phyloP scores from a whole-genome alignment of 352 stramenopile genomes.

The Pythium graminicola region DNA sequence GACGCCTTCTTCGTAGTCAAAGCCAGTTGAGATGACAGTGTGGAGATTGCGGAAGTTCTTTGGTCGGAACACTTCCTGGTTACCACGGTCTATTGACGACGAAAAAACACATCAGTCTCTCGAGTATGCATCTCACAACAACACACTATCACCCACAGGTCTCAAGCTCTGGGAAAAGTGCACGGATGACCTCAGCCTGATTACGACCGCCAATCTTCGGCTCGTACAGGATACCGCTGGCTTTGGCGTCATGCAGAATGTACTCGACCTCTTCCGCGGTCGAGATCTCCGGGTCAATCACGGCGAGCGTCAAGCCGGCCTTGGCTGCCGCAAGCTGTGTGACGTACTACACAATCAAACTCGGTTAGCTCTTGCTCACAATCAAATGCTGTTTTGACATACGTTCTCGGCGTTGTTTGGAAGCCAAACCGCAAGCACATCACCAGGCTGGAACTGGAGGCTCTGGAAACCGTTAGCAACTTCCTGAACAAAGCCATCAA shows the following conservation, averaged over 20 bases:
- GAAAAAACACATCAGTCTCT: background rate
- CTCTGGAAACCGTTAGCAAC: slow-evolving; percentile 70
- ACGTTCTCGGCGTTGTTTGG: slow-evolving; percentile 80
- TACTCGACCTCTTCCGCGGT: slow-evolving; percentile 70
- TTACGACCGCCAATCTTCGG: slow-evolving; percentile 72
- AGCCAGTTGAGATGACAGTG: slow-evolving; percentile 78
- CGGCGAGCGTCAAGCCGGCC: slow-evolving; percentile 70
- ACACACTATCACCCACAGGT: slow-evolving; percentile 42
- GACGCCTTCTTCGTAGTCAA: slow-evolving; percentile 63
- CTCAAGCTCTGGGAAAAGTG: slow-evolving; percentile 67
- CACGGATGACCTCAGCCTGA: slow-evolving; percentile 63
- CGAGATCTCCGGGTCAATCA: slow-evolving; percentile 74
- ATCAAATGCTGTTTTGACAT: slow-evolving; percentile 6
- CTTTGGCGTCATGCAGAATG: slow-evolving; percentile 75
- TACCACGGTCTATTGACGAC: slow-evolving; percentile 35
- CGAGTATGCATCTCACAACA: background rate
- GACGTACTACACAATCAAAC: slow-evolving; percentile 32
- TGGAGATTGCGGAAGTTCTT: slow-evolving; percentile 78
- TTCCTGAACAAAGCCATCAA: slow-evolving; percentile 67
- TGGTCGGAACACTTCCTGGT: slow-evolving; percentile 61
- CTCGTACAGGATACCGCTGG: slow-evolving; percentile 76
- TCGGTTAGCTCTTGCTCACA: background rate
- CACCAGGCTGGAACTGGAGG: slow-evolving; percentile 59
- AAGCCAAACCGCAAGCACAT: slow-evolving; percentile 81
- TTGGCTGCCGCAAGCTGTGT: slow-evolving; percentile 82